Evolutionary conservation across 345 rosid genomes (phyloP).

Genomic region (Sisymbrium irio): DNA sequence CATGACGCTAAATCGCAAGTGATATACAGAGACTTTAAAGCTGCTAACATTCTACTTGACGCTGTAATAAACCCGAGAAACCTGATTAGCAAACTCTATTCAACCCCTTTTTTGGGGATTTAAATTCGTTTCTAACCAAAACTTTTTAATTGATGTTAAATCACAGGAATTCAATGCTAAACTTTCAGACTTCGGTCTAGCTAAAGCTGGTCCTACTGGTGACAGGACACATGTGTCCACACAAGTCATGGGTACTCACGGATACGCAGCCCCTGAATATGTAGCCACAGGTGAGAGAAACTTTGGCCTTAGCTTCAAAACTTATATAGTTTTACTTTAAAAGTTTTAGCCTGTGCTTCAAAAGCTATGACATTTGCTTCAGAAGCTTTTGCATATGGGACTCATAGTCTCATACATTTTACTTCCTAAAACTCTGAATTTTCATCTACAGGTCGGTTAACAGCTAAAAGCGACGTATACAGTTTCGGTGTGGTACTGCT

Average conservation of each 20-base stretch:
- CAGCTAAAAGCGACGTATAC: slow-evolving; percentile 92
- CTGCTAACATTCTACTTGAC: slow-evolving; percentile 91
- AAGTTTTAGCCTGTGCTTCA: not conserved
- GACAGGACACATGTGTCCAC: slow-evolving; percentile 96
- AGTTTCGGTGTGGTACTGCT: slow-evolving; percentile 95
- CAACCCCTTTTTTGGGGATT: not conserved
- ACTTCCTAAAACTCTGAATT: not conserved
- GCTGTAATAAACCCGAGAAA: slow-evolving; percentile 46
- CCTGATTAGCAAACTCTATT: slow-evolving; percentile 1
- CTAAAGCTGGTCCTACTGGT: slow-evolving; percentile 98
- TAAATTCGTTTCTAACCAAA: slow-evolving; percentile 5
- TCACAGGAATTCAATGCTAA: slow-evolving; percentile 86
- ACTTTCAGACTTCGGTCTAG: slow-evolving; percentile 94
- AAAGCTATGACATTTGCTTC: not conserved
- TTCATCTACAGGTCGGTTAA: slow-evolving; percentile 69
- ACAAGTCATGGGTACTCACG: slow-evolving; percentile 96
- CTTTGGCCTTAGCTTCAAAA: not conserved
- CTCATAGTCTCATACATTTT: not conserved
- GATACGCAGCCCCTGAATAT: slow-evolving; percentile 97
- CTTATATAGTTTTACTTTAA: too few species aligned
- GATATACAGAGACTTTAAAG: slow-evolving; percentile 94
- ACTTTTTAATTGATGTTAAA: not conserved
- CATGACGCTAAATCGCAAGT: slow-evolving; percentile 92
- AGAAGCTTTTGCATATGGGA: not conserved
- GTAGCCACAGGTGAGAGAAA: slow-evolving; percentile 76